Evolutionary conservation across 306 rosid species (phyloP).

Genomic region (Sophora flavescens): DNA sequence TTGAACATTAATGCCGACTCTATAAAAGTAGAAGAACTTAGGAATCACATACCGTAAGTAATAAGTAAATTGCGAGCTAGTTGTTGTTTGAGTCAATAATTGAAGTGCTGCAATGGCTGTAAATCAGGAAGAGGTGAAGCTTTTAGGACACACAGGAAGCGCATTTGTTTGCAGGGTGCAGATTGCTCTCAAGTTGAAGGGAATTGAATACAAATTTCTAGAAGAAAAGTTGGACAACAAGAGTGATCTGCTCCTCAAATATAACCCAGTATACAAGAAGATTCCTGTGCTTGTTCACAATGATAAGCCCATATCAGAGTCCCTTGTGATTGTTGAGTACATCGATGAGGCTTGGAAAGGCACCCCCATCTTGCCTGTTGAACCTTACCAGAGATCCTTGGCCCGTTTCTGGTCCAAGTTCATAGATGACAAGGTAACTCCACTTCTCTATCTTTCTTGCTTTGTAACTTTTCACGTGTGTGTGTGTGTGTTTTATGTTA

Average conservation of each 20-base stretch:
- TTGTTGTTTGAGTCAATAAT: no score
- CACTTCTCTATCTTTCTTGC: no score
- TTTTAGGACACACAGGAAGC: constrained; percentile 43
- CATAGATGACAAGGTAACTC: constrained; percentile 65
- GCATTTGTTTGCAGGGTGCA: constrained; percentile 42
- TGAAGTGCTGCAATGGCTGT: background rate
- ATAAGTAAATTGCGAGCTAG: no score
- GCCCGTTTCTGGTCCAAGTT: constrained; percentile 77
- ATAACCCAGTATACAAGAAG: constrained; percentile 68
- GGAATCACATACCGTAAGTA: no score
- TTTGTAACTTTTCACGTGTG: no score
- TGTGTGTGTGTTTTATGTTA: no score
- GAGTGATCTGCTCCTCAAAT: constrained; percentile 56
- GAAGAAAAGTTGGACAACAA: constrained; percentile 51
- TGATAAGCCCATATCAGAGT: constrained; percentile 62
- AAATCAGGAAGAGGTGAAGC: constrained; percentile 25
- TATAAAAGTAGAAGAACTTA: no score
- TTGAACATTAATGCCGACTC: no score
- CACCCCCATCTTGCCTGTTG: constrained; percentile 55
- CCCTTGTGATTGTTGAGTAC: constrained; percentile 64
- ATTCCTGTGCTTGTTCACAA: constrained; percentile 61
- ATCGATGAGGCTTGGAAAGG: constrained; percentile 58
- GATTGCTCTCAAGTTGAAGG: constrained; percentile 58
- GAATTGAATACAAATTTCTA: constrained; percentile 43
- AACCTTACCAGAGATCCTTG: constrained; percentile 55